A percentile compares a stretch with the other conserved stretches of the same genome.
Evolutionary conservation across 225 moss, liverwort and hornwort genomes (phyloP).

Genomic region (Pleurozium schreberi): DNA sequence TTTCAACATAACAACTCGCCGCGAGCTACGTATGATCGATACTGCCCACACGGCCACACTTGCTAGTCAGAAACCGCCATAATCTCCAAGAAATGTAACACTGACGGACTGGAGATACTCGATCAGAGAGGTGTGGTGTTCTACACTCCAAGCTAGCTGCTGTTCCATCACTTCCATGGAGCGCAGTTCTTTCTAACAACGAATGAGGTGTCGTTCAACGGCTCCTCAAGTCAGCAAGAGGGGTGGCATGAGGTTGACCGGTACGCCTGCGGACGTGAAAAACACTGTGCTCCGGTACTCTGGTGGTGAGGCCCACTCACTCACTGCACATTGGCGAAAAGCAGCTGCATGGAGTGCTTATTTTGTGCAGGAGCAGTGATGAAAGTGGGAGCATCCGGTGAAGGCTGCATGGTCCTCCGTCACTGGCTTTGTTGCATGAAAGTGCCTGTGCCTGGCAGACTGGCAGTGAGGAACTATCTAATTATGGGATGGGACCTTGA

Average conservation of each 20-base stretch:
- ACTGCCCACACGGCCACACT: too few relatives aligned
- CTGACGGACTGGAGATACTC: not conserved
- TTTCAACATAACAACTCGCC: not conserved
- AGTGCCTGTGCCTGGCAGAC: not conserved
- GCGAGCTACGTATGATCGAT: not conserved
- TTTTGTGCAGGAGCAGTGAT: not conserved
- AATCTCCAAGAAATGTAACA: too few relatives aligned
- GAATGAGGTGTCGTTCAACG: not conserved
- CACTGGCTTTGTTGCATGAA: not conserved
- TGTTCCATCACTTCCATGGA: too few relatives aligned
- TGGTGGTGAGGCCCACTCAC: not conserved
- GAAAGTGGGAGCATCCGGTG: not conserved
- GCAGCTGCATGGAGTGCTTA: not conserved
- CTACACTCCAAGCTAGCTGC: not conserved
- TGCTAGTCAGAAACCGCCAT: not conserved
- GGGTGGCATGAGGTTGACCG: not conserved
- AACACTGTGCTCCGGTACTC: not conserved
- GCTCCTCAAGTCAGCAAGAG: not conserved
- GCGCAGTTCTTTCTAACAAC: not conserved
- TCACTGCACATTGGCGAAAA: not conserved
- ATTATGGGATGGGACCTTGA: not conserved
- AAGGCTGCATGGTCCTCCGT: not conserved
- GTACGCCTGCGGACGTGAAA: not conserved
- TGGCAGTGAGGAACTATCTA: not conserved
- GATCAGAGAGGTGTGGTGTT: too few relatives aligned